Base-by-base conservation (phyloP, 2,329 filamentous ascomycete species). In the Cytospora leucostoma region DNA sequence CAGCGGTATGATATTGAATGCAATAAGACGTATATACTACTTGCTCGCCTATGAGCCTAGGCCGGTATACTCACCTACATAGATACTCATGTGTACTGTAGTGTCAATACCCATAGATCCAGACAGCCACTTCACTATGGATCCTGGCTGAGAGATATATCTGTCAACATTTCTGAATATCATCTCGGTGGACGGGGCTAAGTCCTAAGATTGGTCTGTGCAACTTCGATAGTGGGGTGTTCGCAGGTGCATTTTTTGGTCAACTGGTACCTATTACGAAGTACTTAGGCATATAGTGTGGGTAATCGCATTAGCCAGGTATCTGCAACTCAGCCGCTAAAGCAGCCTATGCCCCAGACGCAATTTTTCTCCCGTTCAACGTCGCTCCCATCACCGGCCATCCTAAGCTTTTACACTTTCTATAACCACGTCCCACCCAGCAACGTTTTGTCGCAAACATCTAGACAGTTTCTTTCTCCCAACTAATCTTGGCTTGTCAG, bases 321-420 rank as follows among this genome's bases (percentile, higher is more conserved):
- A 54, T 19, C 38, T 19, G 34, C 10, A 49, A 55, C 59, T 49
- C 47, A 50, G 27, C 59, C 51, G 59, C 56, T 40, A 61, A 55
- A 50, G 38, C n/a, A 47, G 12, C 3, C 44, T 19, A 55, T 55
- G 49, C 50, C 33, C 35, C 27, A 40, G 54, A 40, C 59, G 51
- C 59, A 47, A 56, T 61, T 61, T 61, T 61, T 50, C 51, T 40
- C 57, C 38, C 44, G 44, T 61, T 37, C 19, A 33, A 34, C 8
- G 34, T 38, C 33, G 51, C 38, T 33, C 34, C 51, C 27, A 54
- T 61, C 38, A 19, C 44, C 51, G 35, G 38, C 19, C 10, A 61
- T 52, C 58, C 51, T 7, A 38, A 61, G 59, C 59, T 52, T 7
- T 55, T 50, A 55, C 44, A 38, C 59, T 33, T 50, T 61, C 19